Evolutionary conservation across 108 stramenopile species (phyloP).

Genomic region (Thalassiosira profunda): DNA sequence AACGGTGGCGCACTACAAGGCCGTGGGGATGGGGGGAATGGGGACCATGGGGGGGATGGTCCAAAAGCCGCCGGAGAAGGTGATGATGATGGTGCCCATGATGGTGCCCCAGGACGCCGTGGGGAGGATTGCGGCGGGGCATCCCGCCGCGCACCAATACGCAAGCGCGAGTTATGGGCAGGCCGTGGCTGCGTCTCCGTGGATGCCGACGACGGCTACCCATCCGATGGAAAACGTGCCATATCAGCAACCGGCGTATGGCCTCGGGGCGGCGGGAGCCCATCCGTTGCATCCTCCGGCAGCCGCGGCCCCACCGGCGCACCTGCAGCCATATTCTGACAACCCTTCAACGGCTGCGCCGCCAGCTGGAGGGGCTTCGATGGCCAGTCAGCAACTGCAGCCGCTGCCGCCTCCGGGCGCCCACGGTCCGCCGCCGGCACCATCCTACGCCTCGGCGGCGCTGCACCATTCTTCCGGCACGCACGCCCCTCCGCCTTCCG

Average conservation of each 20-base stretch:
- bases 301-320: too few relatives aligned
- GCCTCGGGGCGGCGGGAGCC: too few relatives aligned
- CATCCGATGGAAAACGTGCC: too few relatives aligned
- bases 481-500: too few relatives aligned
- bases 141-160: conserved; percentile 22
- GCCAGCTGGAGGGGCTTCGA: neutral
- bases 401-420: neutral
- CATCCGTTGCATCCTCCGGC: too few relatives aligned
- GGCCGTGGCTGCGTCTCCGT: conserved; percentile 4
- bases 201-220: conserved; percentile 25
- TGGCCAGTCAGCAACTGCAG: conserved; percentile 3
- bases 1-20: conserved; percentile 60
- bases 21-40: conserved; percentile 48
- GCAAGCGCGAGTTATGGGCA: too few relatives aligned
- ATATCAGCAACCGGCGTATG: too few relatives aligned
- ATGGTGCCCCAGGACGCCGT: conserved; percentile 70
- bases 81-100: conserved; percentile 93
- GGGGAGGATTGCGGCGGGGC: conserved; percentile 30
- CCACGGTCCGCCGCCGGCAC: neutral
- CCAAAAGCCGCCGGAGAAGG: conserved; percentile 36
- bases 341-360: neutral
- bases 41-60: conserved; percentile 37
- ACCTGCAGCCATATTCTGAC: conserved; percentile 21
- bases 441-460: neutral
- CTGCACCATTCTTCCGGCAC: conserved; percentile 7